Evolutionary conservation across 2,329 filamentous ascomycete genomes (phyloP).

Genomic region (Fusarium equiseti): DNA sequence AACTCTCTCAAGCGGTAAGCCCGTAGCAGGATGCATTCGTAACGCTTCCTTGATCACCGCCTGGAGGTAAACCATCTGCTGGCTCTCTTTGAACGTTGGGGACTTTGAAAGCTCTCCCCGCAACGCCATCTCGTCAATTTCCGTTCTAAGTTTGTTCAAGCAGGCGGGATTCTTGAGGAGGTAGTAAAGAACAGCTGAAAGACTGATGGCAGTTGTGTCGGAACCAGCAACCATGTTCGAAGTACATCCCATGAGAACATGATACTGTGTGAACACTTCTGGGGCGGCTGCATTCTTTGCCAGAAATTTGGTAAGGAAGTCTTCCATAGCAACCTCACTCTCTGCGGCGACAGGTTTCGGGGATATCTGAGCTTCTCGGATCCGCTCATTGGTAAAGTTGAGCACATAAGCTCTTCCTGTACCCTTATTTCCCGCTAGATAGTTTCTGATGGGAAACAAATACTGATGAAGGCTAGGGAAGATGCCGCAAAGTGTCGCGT

Average conservation of each 20-base stretch:
- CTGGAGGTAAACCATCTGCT: conserved; percentile 39
- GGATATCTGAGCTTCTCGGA: neutral
- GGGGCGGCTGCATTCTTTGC: conserved; percentile 33
- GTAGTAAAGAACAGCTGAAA: conserved; percentile 39
- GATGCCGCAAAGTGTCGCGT: conserved; percentile 11
- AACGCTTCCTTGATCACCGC: conserved; percentile 41
- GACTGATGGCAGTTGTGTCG: conserved; percentile 42
- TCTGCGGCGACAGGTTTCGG: conserved; percentile 1
- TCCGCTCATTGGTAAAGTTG: conserved; percentile 23
- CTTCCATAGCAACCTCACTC: conserved; percentile 16
- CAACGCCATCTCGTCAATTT: conserved; percentile 8
- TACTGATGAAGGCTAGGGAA: conserved; percentile 12
- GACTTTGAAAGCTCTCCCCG: conserved; percentile 17
- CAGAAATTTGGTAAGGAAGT: conserved; percentile 43
- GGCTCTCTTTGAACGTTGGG: conserved; percentile 34
- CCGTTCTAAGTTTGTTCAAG: conserved; percentile 11
- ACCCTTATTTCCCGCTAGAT: conserved; percentile 5
- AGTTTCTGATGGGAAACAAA: conserved; percentile 13
- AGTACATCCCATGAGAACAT: conserved; percentile 37
- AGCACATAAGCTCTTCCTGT: conserved; percentile 22
- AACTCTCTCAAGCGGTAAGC: conserved; percentile 35
- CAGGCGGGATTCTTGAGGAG: conserved; percentile 24
- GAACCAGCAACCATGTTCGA: conserved; percentile 44
- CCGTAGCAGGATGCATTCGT: conserved; percentile 40
- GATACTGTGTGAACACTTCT: conserved; percentile 29